Evolutionary conservation across 352 stramenopile genomes (phyloP).

Genomic region (Pythium brachiatum): DNA sequence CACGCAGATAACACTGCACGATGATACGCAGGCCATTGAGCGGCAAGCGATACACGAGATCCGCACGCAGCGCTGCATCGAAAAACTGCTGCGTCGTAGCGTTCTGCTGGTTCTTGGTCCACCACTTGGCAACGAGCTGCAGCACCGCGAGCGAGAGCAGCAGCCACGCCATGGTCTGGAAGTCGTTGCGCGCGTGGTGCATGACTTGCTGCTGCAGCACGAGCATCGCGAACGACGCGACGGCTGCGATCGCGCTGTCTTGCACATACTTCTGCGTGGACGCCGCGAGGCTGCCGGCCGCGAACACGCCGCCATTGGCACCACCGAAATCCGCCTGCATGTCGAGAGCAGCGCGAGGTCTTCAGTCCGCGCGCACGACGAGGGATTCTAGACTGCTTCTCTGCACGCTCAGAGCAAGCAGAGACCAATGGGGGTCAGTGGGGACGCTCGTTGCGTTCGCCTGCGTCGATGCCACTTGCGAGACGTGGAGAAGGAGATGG

Average conservation of each 20-base stretch:
- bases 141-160: constrained; percentile 21
- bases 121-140: constrained; percentile 21
- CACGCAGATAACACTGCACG: constrained; percentile 42
- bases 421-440: neutral
- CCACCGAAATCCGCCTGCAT: constrained; percentile 19
- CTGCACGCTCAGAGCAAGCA: neutral
- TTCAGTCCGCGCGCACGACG: neutral
- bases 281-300: constrained; percentile 10
- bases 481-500: constrained; percentile 7
- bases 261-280: constrained; percentile 25
- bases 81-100: constrained; percentile 26
- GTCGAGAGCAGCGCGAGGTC: neutral
- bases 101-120: constrained; percentile 23
- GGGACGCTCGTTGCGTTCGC: neutral
- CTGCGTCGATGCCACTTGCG: neutral
- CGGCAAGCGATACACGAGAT: constrained; percentile 24
- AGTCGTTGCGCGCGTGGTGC: constrained; percentile 30
- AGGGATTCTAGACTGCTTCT: constrained; percentile 5
- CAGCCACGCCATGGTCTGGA: constrained; percentile 30
- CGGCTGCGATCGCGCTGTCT: constrained; percentile 23
- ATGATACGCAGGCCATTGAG: constrained; percentile 40
- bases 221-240: constrained; percentile 29
- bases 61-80: constrained; percentile 4
- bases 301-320: constrained; percentile 9
- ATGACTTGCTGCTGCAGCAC: constrained; percentile 30